These are phyloP conservation scores for Russula dissimulans DNA, from an alignment of 768 basidiomycete genomes.

Conservation along the genomic window DNA sequence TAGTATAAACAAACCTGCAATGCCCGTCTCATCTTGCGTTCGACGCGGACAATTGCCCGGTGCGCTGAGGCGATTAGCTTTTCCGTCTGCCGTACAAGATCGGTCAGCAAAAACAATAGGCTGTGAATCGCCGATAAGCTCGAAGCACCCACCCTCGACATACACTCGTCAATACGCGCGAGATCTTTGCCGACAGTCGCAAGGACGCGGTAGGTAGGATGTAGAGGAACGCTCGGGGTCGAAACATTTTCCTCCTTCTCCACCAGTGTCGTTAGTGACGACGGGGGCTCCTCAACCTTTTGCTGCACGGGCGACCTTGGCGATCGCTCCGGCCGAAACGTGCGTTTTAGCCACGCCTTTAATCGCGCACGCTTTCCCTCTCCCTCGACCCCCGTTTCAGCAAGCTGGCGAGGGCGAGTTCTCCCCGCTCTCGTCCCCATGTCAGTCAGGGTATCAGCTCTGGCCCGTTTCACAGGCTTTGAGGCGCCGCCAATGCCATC, in stretches of 20 bases:
- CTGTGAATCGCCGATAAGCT: not conserved
- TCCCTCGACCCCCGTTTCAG: conserved; percentile 17
- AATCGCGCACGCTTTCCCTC: conserved; percentile 39
- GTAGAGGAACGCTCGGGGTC: not conserved
- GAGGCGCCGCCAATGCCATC: not conserved
- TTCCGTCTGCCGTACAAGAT: not conserved
- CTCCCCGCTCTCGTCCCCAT: conserved; percentile 7
- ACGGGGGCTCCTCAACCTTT: conserved; percentile 4
- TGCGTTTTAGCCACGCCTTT: conserved; percentile 57
- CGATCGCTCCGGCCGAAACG: conserved; percentile 29
- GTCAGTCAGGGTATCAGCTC: conserved; percentile 14
- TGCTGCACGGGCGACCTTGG: conserved; percentile 7
- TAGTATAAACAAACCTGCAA: conserved; percentile 14
- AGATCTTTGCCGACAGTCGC: conserved; percentile 50
- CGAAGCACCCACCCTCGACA: conserved; percentile 39
- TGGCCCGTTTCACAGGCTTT: conserved; percentile 1
- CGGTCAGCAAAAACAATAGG: not conserved
- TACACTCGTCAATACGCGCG: conserved; percentile 41
- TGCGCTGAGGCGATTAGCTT: conserved; percentile 8
- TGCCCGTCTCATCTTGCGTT: conserved; percentile 11
- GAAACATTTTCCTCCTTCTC: conserved; percentile 1
- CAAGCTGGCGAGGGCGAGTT: conserved; percentile 1
- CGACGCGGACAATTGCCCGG: conserved; percentile 9
- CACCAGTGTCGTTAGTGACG: conserved; percentile 1
- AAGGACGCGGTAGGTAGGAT: conserved; percentile 36